Evolutionary conservation across 1,284 basidiomycete species (phyloP).

Genomic region (Malassezia yamatoensis): DNA sequence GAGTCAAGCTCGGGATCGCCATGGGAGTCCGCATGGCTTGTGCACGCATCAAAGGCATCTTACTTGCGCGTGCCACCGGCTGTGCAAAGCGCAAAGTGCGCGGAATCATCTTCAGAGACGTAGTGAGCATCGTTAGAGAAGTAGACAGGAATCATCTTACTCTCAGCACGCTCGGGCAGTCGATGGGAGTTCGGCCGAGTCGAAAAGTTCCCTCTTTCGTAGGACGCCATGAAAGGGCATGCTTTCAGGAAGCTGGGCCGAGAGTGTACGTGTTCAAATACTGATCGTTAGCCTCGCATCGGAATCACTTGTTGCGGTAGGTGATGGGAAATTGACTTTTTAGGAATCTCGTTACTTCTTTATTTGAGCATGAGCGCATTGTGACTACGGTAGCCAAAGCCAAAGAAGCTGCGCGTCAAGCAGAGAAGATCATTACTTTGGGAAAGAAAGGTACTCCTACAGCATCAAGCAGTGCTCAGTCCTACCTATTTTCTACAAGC

Average conservation of each 20-base stretch:
- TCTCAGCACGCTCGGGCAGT: not conserved
- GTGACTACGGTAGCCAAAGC: slow-evolving; percentile 94
- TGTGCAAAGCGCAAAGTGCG: slow-evolving; percentile 13
- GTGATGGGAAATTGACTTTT: not conserved
- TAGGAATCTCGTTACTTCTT: slow-evolving; percentile 76
- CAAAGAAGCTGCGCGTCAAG: slow-evolving; percentile 75
- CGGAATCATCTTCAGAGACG: slow-evolving; percentile 9
- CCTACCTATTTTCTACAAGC: slow-evolving; percentile 33
- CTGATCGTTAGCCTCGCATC: slow-evolving; percentile 11
- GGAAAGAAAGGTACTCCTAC: slow-evolving; percentile 34
- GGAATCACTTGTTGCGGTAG: slow-evolving; percentile 15
- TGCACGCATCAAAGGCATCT: not conserved
- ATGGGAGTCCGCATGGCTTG: slow-evolving; percentile 6
- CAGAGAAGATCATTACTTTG: slow-evolving; percentile 67
- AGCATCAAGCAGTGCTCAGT: slow-evolving; percentile 24
- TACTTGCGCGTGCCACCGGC: slow-evolving; percentile 6
- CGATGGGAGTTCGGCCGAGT: slow-evolving; percentile 8
- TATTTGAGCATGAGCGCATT: slow-evolving; percentile 91
- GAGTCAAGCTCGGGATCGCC: slow-evolving; percentile 10
- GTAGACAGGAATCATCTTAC: no score
- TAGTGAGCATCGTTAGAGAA: slow-evolving; percentile 4
- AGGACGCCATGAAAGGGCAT: slow-evolving; percentile 37
- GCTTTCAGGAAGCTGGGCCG: slow-evolving; percentile 44
- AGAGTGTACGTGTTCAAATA: slow-evolving; percentile 25
- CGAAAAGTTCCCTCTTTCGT: not conserved